phyloP scores from a whole-genome alignment of 306 rosid species.

The Malus domestica region DNA sequence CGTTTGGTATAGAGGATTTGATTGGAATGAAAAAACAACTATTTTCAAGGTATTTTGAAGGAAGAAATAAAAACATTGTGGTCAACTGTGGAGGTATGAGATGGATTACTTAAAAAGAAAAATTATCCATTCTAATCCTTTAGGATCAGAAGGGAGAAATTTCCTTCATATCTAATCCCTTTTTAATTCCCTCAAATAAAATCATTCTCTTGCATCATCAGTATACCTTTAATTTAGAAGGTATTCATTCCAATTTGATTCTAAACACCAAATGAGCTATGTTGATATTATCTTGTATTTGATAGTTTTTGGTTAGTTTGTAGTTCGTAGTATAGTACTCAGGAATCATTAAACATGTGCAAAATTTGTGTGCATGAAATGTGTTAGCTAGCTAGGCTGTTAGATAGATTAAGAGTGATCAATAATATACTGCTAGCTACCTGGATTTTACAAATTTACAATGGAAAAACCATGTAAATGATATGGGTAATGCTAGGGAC shows the following conservation, averaged over 20 bases:
- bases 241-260: too few species aligned
- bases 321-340: background rate
- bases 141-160: background rate
- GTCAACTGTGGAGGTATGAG: background rate
- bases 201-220: background rate
- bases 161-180: background rate
- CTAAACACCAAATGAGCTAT: background rate
- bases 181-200: background rate
- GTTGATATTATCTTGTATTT: too few species aligned
- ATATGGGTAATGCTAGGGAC: too few species aligned
- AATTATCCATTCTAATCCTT: background rate
- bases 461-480: too few species aligned
- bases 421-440: background rate
- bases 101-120: background rate
- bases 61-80: background rate
- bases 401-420: background rate
- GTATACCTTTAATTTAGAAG: background rate
- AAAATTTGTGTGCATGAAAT: background rate
- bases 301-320: background rate
- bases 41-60: background rate
- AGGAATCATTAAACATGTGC: background rate
- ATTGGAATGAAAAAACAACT: background rate
- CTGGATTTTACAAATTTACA: background rate
- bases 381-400: background rate
- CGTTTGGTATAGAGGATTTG: background rate